A percentile compares a stretch with the other conserved stretches of the same genome.
Conservation (phyloP, 495 filamentous ascomycete species). For the Sporormia fimetaria region DNA sequence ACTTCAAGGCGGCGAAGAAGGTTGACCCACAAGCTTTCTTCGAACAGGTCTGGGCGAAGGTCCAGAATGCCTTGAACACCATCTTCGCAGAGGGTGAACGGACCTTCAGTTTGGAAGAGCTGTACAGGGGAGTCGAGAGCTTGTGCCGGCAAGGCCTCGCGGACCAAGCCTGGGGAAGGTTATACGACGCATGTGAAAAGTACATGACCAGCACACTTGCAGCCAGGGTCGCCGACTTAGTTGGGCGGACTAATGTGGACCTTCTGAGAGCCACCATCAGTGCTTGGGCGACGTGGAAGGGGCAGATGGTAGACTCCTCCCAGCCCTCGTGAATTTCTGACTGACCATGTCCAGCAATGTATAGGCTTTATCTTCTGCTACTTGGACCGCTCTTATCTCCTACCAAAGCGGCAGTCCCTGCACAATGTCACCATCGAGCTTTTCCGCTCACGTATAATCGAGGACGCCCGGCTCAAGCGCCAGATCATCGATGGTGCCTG, state of each 20-base stretch:
- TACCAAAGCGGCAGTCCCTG: slow-evolving; percentile 49
- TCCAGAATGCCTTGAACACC: slow-evolving; percentile 58
- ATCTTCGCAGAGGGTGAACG: slow-evolving; percentile 57
- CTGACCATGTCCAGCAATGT: slow-evolving; percentile 41
- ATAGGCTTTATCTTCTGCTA: slow-evolving; percentile 85
- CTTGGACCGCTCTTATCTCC: slow-evolving; percentile 77
- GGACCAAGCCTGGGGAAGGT: slow-evolving; percentile 47
- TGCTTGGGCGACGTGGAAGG: slow-evolving; percentile 69
- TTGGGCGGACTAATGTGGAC: slow-evolving; percentile 46
- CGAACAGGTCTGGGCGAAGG: slow-evolving; percentile 53
- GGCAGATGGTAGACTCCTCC: slow-evolving; percentile 64
- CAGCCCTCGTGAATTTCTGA: slow-evolving; percentile 22
- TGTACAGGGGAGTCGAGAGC: slow-evolving; percentile 85
- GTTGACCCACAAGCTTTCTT: slow-evolving; percentile 61
- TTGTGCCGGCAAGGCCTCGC: slow-evolving; percentile 68
- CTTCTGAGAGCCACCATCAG: slow-evolving; percentile 52
- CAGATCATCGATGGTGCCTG: slow-evolving; percentile 61
- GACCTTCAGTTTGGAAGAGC: slow-evolving; percentile 61
- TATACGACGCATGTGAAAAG: slow-evolving; percentile 51
- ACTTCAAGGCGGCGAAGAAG: slow-evolving; percentile 51
- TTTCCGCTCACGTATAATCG: slow-evolving; percentile 47
- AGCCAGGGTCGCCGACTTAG: slow-evolving; percentile 40
- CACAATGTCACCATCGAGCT: slow-evolving; percentile 46
- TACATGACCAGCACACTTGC: slow-evolving; percentile 50
- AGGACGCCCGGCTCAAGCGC: slow-evolving; percentile 40